phyloP scores from a whole-genome alignment of 331 rosid genomes.

The Ulmus americana region DNA sequence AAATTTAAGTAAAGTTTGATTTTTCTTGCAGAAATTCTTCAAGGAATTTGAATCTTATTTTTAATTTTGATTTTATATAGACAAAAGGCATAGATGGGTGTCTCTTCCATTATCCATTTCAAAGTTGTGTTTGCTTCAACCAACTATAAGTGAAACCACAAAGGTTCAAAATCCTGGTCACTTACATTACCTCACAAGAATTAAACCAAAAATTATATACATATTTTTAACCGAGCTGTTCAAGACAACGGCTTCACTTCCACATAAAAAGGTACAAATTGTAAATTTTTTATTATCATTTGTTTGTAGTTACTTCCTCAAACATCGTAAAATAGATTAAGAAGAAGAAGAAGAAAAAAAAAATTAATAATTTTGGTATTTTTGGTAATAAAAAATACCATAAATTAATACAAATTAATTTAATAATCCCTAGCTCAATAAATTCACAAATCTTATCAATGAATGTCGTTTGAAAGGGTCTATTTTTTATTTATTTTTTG shows the following conservation, averaged over 20 bases:
- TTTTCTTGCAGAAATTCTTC: too few species aligned
- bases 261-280: background rate
- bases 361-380: too few species aligned
- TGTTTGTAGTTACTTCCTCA: too few species aligned
- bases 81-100: background rate
- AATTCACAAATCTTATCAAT: background rate
- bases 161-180: background rate
- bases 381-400: too few species aligned
- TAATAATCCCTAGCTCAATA: background rate
- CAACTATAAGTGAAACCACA: background rate
- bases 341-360: too few species aligned
- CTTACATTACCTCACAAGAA: background rate
- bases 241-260: background rate
- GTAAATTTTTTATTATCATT: background rate
- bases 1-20: too few species aligned
- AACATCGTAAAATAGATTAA: too few species aligned
- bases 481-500: background rate
- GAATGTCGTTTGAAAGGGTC: background rate
- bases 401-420: background rate
- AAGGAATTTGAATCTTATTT: too few species aligned
- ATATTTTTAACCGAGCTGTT: background rate
- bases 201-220: background rate
- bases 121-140: slow-evolving; percentile 2
- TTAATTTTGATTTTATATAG: too few species aligned
- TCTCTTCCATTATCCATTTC: background rate